A percentile compares a stretch with the other conserved stretches of the same genome.
Evolutionary conservation across 257 asterid genomes (phyloP).

Genomic region (Lithospermum erythrorhizon): DNA sequence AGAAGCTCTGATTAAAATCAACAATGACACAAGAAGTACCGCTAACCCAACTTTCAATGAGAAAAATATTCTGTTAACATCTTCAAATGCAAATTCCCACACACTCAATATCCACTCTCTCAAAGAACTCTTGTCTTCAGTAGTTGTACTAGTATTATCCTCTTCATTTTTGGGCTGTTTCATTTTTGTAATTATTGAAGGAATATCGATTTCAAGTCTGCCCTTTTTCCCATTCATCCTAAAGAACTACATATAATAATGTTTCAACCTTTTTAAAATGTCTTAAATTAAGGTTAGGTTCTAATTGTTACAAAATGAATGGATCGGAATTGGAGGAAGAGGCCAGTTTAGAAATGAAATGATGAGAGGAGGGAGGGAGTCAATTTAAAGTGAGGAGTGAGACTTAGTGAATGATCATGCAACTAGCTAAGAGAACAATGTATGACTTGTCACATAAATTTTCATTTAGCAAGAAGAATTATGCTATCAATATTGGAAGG

Average conservation of each 20-base stretch:
- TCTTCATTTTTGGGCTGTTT: constrained; percentile 15
- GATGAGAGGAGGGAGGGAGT: constrained; percentile 14
- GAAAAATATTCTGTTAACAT: constrained; percentile 37
- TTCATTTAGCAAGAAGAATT: constrained; percentile 20
- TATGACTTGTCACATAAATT: constrained; percentile 16
- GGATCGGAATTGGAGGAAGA: not conserved
- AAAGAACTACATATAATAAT: constrained; percentile 8
- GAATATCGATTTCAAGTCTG: constrained; percentile 37
- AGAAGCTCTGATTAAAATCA: constrained; percentile 38
- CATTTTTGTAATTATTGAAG: constrained; percentile 16
- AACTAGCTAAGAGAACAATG: constrained; percentile 25
- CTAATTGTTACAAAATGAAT: not conserved
- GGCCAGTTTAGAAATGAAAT: constrained; percentile 14
- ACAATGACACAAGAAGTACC: constrained; percentile 51
- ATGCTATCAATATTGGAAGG: constrained; percentile 38
- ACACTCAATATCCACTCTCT: constrained; percentile 23
- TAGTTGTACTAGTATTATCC: not conserved
- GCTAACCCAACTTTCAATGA: constrained; percentile 63
- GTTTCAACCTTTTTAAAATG: constrained; percentile 4
- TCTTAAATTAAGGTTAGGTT: not conserved
- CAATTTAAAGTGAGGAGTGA: constrained; percentile 23
- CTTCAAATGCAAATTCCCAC: constrained; percentile 52
- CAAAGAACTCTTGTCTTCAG: constrained; percentile 7
- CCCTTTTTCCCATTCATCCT: constrained; percentile 55
- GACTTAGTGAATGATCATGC: constrained; percentile 15